A percentile compares a stretch with the other conserved stretches of the same genome.
Evolutionary conservation across 2,329 filamentous ascomycete genomes (phyloP).

Genomic region (Calonectria honghensis): DNA sequence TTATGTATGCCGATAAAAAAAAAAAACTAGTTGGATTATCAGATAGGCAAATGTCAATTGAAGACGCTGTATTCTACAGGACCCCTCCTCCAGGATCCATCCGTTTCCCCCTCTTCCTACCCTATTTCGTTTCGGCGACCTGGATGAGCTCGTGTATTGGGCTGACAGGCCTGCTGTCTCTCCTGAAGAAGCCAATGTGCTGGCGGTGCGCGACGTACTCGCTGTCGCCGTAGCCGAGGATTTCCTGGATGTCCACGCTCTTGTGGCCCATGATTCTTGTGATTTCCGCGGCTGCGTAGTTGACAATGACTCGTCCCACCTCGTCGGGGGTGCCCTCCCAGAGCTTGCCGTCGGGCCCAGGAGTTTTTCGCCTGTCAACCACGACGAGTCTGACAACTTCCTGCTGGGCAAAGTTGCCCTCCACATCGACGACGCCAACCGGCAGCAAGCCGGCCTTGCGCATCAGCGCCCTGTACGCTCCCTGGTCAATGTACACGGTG

Average conservation of each 20-base stretch:
- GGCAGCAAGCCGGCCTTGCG: slow-evolving; percentile 92
- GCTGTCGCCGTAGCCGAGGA: slow-evolving; percentile 94
- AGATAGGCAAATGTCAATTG: slow-evolving; percentile 50
- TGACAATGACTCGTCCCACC: slow-evolving; percentile 91
- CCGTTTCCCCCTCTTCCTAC: slow-evolving; percentile 33
- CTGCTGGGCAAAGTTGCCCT: slow-evolving; percentile 91
- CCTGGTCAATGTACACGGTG: slow-evolving; percentile 93
- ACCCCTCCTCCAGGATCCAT: not conserved
- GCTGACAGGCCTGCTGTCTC: slow-evolving; percentile 72
- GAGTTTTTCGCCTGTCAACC: slow-evolving; percentile 75
- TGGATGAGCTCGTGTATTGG: slow-evolving; percentile 60
- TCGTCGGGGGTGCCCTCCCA: slow-evolving; percentile 77
- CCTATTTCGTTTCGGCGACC: slow-evolving; percentile 45
- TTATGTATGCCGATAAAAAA: slow-evolving; percentile 36
- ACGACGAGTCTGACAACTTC: slow-evolving; percentile 93
- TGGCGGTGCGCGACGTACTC: slow-evolving; percentile 94
- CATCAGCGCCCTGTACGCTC: slow-evolving; percentile 86
- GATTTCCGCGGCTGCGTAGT: slow-evolving; percentile 93
- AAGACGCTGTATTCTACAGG: slow-evolving; percentile 48
- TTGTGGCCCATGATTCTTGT: slow-evolving; percentile 87
- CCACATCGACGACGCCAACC: slow-evolving; percentile 92
- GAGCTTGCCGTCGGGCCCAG: slow-evolving; percentile 65
- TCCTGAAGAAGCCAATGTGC: slow-evolving; percentile 85
- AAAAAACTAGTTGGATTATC: slow-evolving; percentile 49
- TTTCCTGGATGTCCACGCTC: slow-evolving; percentile 85